These are phyloP conservation scores for Ganoderma multipileum DNA, from an alignment of 1,284 basidiomycete genomes.

Conservation along the genomic window DNA sequence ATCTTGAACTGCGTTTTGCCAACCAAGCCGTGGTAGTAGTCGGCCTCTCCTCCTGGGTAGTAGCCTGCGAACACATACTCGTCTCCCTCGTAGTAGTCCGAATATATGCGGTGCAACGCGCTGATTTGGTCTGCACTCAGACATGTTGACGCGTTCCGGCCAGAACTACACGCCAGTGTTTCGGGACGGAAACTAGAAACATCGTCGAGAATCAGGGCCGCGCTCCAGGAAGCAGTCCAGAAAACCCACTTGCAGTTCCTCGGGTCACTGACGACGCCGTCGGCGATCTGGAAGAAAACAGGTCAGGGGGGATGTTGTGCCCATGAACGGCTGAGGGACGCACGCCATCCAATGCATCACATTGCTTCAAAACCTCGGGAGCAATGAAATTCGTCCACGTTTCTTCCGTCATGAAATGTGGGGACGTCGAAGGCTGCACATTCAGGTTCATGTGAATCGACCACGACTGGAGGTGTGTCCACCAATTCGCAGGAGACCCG, in stretches of 20 bases:
- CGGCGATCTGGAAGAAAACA: conserved; percentile 28
- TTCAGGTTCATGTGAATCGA: conserved; percentile 33
- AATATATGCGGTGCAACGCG: conserved; percentile 41
- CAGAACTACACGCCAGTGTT: conserved; percentile 37
- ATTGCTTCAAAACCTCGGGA: conserved; percentile 39
- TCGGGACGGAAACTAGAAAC: conserved; percentile 38
- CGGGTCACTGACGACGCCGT: conserved; percentile 45
- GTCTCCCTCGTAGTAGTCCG: conserved; percentile 39
- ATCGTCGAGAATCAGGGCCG: background rate
- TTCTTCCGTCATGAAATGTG: conserved; percentile 32
- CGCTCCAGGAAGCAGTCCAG: background rate
- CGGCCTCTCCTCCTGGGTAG: conserved; percentile 38
- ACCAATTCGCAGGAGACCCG: conserved; percentile 37
- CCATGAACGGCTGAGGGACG: conserved; percentile 3
- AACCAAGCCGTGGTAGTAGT: conserved; percentile 40
- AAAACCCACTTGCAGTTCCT: conserved; percentile 36
- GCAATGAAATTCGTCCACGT: conserved; percentile 35
- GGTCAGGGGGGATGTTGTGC: background rate
- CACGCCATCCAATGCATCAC: conserved; percentile 42
- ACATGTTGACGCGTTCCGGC: conserved; percentile 37
- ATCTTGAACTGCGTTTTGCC: conserved; percentile 27
- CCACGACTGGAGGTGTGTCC: conserved; percentile 36
- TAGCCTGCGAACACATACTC: conserved; percentile 34
- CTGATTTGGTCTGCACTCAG: conserved; percentile 42
- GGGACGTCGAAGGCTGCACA: conserved; percentile 30